A percentile compares a stretch with the other conserved stretches of the same genome.
phyloP scores from a whole-genome alignment of 257 asterid genomes.

The Cynanchum wilfordii region DNA sequence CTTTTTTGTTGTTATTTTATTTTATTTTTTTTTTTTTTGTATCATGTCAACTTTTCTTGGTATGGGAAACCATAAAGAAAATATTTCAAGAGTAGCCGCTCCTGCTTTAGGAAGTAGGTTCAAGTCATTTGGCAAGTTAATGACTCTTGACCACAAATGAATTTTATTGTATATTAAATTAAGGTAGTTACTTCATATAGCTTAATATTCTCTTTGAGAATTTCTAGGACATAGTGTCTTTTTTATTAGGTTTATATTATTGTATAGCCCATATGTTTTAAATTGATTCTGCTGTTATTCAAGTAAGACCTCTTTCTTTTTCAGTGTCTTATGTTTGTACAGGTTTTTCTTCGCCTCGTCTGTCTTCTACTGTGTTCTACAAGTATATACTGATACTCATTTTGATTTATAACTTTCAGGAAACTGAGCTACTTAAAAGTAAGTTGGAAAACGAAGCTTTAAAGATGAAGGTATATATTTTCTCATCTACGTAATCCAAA shows the following conservation, averaged over 20 bases:
- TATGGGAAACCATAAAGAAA: neutral
- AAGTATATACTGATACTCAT: neutral
- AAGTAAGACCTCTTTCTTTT: neutral
- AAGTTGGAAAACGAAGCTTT: conserved; percentile 34
- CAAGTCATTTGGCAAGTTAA: neutral
- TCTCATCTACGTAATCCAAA: neutral
- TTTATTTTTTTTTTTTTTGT: neutral
- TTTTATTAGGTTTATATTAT: neutral
- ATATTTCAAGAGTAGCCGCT: neutral
- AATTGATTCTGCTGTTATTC: neutral
- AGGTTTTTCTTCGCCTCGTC: neutral
- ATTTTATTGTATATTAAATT: neutral
- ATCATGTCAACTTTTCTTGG: neutral
- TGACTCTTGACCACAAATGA: neutral
- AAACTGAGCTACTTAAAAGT: conserved; percentile 42
- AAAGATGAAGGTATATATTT: conserved; percentile 33
- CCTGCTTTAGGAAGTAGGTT: neutral
- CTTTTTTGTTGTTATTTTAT: neutral
- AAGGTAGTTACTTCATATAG: neutral
- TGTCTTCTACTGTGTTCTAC: neutral
- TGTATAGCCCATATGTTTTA: neutral
- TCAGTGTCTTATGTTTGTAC: neutral
- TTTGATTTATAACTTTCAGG: conserved; percentile 26
- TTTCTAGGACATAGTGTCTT: neutral
- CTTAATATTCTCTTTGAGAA: neutral